phyloP scores from a whole-genome alignment of 75 land plant genomes.

The Cunninghamia lanceolata region DNA sequence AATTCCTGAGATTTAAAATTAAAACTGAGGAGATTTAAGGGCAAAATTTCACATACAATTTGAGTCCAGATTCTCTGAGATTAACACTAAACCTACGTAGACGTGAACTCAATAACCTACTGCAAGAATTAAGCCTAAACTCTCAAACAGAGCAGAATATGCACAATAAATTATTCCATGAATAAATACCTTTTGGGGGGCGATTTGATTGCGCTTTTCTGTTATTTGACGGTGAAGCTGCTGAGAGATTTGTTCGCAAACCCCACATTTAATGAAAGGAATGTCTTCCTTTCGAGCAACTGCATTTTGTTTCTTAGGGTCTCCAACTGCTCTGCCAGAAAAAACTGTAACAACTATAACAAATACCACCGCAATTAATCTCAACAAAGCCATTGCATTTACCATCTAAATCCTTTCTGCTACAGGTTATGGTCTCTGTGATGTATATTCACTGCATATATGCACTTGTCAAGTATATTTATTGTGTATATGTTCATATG shows the following conservation, averaged over 20 bases:
- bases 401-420: neutral
- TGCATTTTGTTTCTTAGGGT: conserved; percentile 30
- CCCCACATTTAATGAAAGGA: conserved; percentile 82
- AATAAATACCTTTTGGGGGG: conserved; percentile 70
- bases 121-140: neutral
- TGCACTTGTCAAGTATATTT: neutral
- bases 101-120: neutral
- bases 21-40: too few relatives aligned
- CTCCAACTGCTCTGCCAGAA: neutral
- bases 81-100: too few relatives aligned
- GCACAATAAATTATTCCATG: neutral
- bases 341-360: neutral
- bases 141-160: neutral
- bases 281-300: conserved; percentile 79
- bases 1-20: too few relatives aligned
- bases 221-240: conserved; percentile 66
- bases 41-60: too few relatives aligned
- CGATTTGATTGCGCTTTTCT: conserved; percentile 54
- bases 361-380: neutral
- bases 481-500: neutral
- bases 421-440: neutral
- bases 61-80: too few relatives aligned
- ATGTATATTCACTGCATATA: neutral
- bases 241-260: conserved; percentile 69
- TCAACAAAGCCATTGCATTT: neutral